Conservation (phyloP, 176 grass and related monocot genomes). For the Paspalum vaginatum region DNA sequence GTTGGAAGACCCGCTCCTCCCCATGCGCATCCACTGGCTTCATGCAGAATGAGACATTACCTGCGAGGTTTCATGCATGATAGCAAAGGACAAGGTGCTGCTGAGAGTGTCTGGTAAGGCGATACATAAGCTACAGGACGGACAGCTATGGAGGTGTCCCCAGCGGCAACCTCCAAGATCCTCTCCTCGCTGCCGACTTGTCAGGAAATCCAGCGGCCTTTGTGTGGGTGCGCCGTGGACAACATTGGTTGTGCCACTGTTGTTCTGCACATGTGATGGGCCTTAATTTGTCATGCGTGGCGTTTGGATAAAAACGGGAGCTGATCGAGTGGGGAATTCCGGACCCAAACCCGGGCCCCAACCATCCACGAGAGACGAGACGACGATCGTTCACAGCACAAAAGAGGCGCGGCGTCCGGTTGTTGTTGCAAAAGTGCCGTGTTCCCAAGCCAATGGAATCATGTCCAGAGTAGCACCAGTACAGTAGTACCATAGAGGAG, state of each 20-base stretch:
- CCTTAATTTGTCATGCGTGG: no score
- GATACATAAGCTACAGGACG: conserved; percentile 42
- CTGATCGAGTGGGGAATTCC: no score
- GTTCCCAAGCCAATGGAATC: neutral
- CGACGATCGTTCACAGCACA: neutral
- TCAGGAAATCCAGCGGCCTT: neutral
- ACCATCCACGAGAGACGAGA: no score
- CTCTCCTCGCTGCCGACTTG: conserved; percentile 15
- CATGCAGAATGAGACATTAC: no score
- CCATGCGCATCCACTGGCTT: neutral
- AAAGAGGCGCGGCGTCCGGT: neutral
- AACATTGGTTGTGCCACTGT: neutral
- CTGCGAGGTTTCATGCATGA: conserved; percentile 21
- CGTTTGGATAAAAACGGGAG: no score
- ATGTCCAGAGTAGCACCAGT: neutral
- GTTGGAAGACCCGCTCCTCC: neutral
- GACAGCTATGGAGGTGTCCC: conserved; percentile 35
- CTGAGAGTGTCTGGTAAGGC: conserved; percentile 2
- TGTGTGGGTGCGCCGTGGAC: neutral
- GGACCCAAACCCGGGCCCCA: no score
- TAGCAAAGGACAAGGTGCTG: conserved; percentile 13
- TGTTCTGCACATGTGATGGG: conserved; percentile 6
- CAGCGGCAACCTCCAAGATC: conserved; percentile 22
- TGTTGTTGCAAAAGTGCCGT: neutral
- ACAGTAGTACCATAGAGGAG: neutral